Conservation (phyloP, 805 yeast species). For the Starmerella gropengiesseri region DNA sequence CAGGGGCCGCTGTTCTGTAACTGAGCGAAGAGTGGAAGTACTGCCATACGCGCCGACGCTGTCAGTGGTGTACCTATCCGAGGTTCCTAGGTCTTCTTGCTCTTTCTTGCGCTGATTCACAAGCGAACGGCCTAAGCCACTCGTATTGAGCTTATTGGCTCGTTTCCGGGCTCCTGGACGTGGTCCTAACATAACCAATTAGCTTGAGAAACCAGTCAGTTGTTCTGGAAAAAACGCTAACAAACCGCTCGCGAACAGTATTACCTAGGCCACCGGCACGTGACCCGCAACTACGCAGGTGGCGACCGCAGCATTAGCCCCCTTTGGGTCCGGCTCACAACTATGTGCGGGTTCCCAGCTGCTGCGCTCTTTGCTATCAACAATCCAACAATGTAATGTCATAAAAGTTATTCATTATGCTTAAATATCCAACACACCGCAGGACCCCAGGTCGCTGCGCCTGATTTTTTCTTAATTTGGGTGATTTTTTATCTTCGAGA, state of each 20-base stretch:
- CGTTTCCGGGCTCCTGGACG: constrained; percentile 80
- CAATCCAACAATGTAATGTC: too few species aligned
- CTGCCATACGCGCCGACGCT: constrained; percentile 36
- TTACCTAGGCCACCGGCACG: not conserved
- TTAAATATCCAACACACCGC: too few species aligned
- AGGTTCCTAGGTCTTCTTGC: constrained; percentile 63
- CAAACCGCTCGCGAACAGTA: too few species aligned
- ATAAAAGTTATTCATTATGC: too few species aligned
- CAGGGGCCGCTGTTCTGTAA: constrained; percentile 85
- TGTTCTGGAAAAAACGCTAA: too few species aligned
- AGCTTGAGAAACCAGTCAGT: too few species aligned
- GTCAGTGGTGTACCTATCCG: constrained; percentile 70
- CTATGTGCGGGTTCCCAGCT: too few species aligned
- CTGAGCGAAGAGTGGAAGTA: constrained; percentile 86
- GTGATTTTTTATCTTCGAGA: not conserved
- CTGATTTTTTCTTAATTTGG: not conserved
- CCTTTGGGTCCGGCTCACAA: too few species aligned
- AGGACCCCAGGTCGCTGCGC: too few species aligned
- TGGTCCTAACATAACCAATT: constrained; percentile 52
- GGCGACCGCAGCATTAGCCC: too few species aligned
- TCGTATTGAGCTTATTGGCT: constrained; percentile 39
- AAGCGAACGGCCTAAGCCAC: constrained; percentile 78
- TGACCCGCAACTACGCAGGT: too few species aligned
- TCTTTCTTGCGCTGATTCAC: constrained; percentile 51
- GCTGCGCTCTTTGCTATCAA: not conserved